A percentile compares a stretch with the other conserved stretches of the same genome.
These are phyloP conservation scores for Hypoxylon fuscum DNA, from an alignment of 495 filamentous ascomycete genomes.

Conservation along the genomic window DNA sequence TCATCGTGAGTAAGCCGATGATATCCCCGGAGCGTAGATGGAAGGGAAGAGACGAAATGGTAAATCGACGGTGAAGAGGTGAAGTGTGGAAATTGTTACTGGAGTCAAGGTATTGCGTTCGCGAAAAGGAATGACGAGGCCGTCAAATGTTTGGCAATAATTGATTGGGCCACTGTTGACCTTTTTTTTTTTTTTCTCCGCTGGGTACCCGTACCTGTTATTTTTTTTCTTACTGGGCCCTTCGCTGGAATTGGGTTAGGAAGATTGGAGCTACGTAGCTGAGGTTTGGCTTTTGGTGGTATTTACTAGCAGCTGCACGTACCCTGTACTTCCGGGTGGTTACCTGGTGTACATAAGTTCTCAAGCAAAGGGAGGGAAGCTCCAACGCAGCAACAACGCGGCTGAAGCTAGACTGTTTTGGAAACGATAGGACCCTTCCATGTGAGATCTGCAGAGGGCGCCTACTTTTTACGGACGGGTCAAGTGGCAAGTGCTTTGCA, in stretches of 20 bases:
- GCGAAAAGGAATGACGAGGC: slow-evolving; percentile 46
- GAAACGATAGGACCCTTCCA: slow-evolving; percentile 30
- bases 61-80: slow-evolving; percentile 20
- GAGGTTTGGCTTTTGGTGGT: neutral
- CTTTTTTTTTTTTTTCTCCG: too few species aligned
- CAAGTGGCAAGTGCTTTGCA: slow-evolving; percentile 24
- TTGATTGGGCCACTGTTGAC: slow-evolving; percentile 43
- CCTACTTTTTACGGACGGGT: slow-evolving; percentile 11
- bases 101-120: slow-evolving; percentile 31
- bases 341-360: neutral
- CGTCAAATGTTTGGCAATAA: slow-evolving; percentile 42
- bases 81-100: slow-evolving; percentile 23
- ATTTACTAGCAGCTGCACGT: neutral
- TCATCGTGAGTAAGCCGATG: slow-evolving; percentile 40
- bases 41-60: slow-evolving; percentile 27
- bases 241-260: slow-evolving; percentile 25
- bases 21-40: slow-evolving; percentile 12
- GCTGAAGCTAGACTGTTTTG: slow-evolving; percentile 32
- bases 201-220: slow-evolving; percentile 15
- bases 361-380: neutral
- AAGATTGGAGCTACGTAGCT: slow-evolving; percentile 30
- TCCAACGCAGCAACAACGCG: slow-evolving; percentile 19
- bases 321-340: slow-evolving; percentile 4
- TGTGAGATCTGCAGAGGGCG: slow-evolving; percentile 19
- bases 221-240: too few species aligned